Evolutionary conservation across 2,329 filamentous ascomycete species (phyloP), one percentile per base, ranked within the genome.

Genomic region (Myriosclerotinia scirpicola): DNA sequence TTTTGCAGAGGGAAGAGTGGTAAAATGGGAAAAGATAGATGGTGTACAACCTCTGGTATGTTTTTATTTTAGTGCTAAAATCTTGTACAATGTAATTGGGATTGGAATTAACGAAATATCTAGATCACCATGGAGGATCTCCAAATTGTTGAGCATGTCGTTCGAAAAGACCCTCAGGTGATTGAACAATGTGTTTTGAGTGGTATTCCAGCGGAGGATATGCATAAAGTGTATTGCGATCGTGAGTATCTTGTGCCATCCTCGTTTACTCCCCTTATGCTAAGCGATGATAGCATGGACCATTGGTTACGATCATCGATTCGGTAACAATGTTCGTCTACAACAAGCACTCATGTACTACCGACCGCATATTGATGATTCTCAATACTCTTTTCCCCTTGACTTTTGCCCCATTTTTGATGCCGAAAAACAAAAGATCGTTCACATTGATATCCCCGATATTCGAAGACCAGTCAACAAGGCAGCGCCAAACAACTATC

Each of bases 311-410:
- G 93, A 97, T 73, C 91, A 96, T 80, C 89, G 93, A 54, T 95
- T 93, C 74, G 93, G 93, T 69, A 94, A 81, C 76, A 82, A 82
- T 54, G 83, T 92, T 54, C 88, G 93, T 65, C 85, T 97, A 5
- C 93, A 97, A 79, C 93, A 97, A 79, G 93, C 92, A 2, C 82
- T 97, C 65, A 96, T 97, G 92, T 97, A 97, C 82, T 97, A 96
- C 78, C 88, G 93, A 20, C 93, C 93, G 4, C 84, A 94, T 72
- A 75, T 90, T 22, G 93, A 97, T 74, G 91, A 94, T 80, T 92
- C 87, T 77, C 93, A 97, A 79, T 97, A 97, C 78, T 90, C 90
- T 50, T 97, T 89, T 76, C 93, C 93, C 0, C 85, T 97, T 63
- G 93, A 97, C 78, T 97, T 97, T 80, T 96, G 92, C 75, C 93